Evolutionary conservation across 1,284 basidiomycete genomes (phyloP).

Genomic region (Papiliotrema laurentii): DNA sequence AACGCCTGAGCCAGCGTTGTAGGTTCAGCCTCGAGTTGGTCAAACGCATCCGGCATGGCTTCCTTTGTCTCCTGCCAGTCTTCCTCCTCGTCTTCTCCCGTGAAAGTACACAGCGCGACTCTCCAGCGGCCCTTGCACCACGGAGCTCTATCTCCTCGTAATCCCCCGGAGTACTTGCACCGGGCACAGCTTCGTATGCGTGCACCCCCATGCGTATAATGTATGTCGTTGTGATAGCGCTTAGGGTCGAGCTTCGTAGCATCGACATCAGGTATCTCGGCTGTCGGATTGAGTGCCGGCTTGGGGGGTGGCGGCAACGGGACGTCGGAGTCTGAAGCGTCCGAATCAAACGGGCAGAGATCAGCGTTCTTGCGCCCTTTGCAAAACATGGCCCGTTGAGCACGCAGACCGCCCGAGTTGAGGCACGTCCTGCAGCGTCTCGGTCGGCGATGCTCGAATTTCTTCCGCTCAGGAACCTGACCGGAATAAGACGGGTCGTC

Average conservation of each 20-base stretch:
- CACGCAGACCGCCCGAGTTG: conserved; percentile 19
- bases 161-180: background rate
- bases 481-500: no score
- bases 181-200: background rate
- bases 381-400: conserved; percentile 4
- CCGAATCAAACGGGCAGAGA: conserved; percentile 6
- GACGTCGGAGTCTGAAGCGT: background rate
- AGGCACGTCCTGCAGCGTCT: conserved; percentile 8
- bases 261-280: background rate
- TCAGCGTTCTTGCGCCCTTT: conserved; percentile 3
- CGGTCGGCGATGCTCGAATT: background rate
- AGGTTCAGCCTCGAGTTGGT: background rate
- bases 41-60: background rate
- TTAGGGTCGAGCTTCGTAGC: conserved; percentile 1
- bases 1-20: background rate
- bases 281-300: background rate
- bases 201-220: background rate
- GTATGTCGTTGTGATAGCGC: background rate
- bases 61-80: background rate
- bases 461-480: background rate
- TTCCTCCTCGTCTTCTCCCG: background rate
- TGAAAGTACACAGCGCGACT: background rate
- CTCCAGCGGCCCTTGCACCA: conserved; percentile 3
- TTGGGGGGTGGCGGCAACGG: background rate
- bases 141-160: background rate